Evolutionary conservation across 768 basidiomycete genomes (phyloP).

Genomic region (Tulasnella sp.): DNA sequence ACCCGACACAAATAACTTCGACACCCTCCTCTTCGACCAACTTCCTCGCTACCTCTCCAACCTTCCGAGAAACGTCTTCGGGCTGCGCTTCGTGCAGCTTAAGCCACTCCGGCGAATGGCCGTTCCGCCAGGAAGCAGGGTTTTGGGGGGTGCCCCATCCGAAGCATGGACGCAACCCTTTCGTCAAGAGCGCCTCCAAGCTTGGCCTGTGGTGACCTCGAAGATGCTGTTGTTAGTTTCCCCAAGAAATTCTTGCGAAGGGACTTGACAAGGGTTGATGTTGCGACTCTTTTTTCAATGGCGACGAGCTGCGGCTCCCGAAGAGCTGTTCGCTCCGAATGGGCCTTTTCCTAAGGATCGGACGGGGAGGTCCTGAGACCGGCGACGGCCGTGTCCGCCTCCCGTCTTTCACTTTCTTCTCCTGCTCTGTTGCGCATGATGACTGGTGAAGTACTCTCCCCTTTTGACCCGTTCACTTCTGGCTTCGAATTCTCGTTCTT

Average conservation of each 20-base stretch:
- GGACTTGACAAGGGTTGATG: constrained; percentile 43
- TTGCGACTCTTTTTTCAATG: too few species aligned
- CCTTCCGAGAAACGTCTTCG: constrained; percentile 40
- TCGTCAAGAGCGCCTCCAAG: constrained; percentile 44
- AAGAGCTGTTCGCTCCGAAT: too few species aligned
- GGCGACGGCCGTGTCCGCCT: too few species aligned
- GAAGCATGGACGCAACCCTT: constrained; percentile 40
- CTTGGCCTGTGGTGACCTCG: constrained; percentile 47
- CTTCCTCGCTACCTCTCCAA: constrained; percentile 41
- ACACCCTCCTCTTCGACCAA: too few species aligned
- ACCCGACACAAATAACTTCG: constrained; percentile 41
- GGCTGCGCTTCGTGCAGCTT: constrained; percentile 43
- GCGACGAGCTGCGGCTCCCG: too few species aligned
- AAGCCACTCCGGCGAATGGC: constrained; percentile 44
- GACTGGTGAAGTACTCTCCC: too few species aligned
- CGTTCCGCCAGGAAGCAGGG: not conserved
- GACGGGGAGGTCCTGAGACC: too few species aligned
- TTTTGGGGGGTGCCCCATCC: constrained; percentile 31
- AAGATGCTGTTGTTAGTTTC: constrained; percentile 44
- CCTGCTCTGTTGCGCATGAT: too few species aligned
- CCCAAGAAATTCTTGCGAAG: constrained; percentile 37
- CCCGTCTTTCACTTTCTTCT: too few species aligned
- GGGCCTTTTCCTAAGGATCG: too few species aligned
- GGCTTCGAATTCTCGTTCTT: too few species aligned
- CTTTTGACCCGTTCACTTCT: too few species aligned